Conservation (phyloP, 2,329 filamentous ascomycete species). For the Xylaria digitata region DNA sequence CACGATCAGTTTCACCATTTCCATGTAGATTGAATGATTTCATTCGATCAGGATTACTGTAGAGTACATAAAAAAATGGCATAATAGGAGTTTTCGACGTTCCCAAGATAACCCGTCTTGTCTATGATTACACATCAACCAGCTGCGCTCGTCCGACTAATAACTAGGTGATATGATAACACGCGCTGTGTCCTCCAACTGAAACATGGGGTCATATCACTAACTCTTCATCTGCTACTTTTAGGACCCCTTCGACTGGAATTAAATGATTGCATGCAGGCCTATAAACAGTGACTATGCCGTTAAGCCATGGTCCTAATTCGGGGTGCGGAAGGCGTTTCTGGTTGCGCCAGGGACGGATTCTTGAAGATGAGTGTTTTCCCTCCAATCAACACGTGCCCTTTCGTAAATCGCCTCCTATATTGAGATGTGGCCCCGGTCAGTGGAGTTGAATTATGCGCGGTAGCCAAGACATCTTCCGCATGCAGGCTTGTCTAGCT, state of each 20-base stretch:
- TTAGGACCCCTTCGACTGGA: too few species aligned
- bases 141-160: too few species aligned
- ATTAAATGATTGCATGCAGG: too few species aligned
- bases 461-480: constrained; percentile 17
- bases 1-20: constrained; percentile 24
- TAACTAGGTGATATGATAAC: too few species aligned
- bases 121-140: not conserved
- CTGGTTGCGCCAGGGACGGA: not conserved
- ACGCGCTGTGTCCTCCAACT: too few species aligned
- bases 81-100: constrained; percentile 2
- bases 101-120: not conserved
- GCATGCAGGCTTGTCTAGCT: not conserved
- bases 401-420: not conserved
- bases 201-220: too few species aligned
- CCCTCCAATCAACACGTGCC: constrained; percentile 34
- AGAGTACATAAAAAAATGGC: constrained; percentile 31
- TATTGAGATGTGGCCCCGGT: constrained; percentile 1
- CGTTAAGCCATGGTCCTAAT: not conserved
- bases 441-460: constrained; percentile 32
- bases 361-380: constrained; percentile 20
- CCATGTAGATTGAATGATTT: constrained; percentile 34
- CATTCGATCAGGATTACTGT: constrained; percentile 32
- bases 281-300: too few species aligned
- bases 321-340: constrained; percentile 23
- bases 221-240: too few species aligned